phyloP scores from a whole-genome alignment of 345 rosid genomes.

The Citrus hindsii region DNA sequence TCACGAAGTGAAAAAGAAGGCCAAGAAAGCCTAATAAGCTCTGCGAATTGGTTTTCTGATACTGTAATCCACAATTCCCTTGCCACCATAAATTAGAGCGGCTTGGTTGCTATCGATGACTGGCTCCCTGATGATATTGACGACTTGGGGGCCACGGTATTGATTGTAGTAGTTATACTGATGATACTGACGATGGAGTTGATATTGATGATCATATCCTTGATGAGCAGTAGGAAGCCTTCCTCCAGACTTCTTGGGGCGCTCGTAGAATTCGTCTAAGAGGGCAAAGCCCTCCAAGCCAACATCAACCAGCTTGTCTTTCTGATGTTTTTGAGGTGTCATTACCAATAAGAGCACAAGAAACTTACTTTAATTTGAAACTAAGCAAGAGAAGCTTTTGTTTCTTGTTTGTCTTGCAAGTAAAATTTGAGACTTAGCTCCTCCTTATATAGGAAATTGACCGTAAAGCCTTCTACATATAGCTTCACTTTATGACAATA shows the following conservation, averaged over 20 bases:
- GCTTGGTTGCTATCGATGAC: background rate
- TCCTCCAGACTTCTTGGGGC: background rate
- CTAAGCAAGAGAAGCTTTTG: background rate
- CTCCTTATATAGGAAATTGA: background rate
- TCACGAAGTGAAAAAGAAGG: background rate
- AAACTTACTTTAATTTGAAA: background rate
- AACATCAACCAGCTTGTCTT: conserved; percentile 7
- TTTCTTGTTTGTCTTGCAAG: background rate
- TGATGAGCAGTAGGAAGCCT: conserved; percentile 1
- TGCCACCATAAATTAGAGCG: background rate
- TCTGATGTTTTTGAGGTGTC: background rate
- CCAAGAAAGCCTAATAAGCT: background rate
- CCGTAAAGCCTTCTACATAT: background rate
- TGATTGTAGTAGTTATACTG: background rate
- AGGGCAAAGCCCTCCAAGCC: conserved; percentile 20
- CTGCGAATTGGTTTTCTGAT: background rate
- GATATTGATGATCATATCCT: background rate
- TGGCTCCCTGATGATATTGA: background rate
- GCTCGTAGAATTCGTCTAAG: conserved; percentile 6
- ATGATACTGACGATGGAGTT: background rate
- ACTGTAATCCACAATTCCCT: background rate
- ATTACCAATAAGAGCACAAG: background rate
- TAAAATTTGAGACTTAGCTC: background rate
- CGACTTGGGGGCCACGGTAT: background rate
- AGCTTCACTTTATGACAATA: background rate